A percentile compares a stretch with the other conserved stretches of the same genome.
Evolutionary conservation across 176 grass and related monocot genomes (phyloP).

Genomic region (Eleusine indica): DNA sequence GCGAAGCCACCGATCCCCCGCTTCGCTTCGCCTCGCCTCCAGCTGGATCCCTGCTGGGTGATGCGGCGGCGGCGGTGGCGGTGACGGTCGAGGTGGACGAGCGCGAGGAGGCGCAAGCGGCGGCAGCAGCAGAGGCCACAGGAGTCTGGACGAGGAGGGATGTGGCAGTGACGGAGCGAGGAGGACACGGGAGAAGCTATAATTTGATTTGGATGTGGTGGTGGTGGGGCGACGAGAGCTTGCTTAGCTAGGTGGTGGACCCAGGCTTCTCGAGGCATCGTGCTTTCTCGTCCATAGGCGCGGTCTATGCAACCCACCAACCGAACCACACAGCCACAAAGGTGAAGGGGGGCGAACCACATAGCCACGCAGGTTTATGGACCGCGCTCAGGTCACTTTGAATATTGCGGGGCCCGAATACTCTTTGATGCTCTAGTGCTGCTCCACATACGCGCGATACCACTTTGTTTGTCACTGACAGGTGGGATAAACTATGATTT

Average conservation of each 20-base stretch:
- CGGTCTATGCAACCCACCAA: not conserved
- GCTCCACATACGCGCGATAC: not conserved
- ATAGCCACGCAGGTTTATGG: not conserved
- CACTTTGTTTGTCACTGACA: not conserved
- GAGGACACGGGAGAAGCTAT: conserved; percentile 9
- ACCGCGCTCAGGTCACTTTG: not conserved
- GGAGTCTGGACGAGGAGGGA: not conserved
- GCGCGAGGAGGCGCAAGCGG: conserved; percentile 2
- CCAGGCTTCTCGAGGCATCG: conserved; percentile 10
- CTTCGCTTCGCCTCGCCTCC: not conserved
- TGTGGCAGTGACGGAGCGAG: conserved; percentile 32
- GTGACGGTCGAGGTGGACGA: not conserved
- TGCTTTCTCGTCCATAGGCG: accelerated
- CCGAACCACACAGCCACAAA: not conserved
- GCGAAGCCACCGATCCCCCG: not conserved
- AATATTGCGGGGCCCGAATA: not conserved
- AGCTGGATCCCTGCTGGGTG: not conserved
- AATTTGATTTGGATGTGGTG: conserved; percentile 44
- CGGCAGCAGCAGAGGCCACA: conserved; percentile 11
- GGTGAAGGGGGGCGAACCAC: too few relatives aligned
- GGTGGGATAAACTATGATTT: accelerated
- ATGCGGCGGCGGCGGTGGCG: not conserved
- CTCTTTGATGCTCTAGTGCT: not conserved
- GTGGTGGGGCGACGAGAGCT: conserved; percentile 28
- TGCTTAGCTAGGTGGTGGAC: conserved; percentile 13